Evolutionary conservation across 345 rosid species (phyloP).

Genomic region (Eucalyptus marginata): DNA sequence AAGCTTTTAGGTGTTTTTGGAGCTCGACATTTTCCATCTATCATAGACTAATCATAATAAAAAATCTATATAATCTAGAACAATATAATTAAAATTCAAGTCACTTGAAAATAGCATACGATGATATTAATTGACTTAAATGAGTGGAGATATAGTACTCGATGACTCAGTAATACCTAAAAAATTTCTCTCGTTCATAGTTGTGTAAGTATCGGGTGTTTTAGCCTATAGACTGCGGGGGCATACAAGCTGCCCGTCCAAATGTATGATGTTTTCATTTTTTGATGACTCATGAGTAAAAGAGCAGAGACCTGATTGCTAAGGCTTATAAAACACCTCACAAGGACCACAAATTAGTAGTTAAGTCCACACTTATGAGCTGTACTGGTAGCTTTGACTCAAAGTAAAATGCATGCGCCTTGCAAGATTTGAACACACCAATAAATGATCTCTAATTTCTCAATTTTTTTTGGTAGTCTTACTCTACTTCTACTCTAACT

Average conservation of each 20-base stretch:
- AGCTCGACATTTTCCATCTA: neutral
- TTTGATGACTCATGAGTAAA: neutral
- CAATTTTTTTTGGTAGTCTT: neutral
- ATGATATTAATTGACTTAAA: neutral
- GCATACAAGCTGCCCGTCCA: neutral
- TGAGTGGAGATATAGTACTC: neutral
- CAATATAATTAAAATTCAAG: neutral
- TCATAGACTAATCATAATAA: neutral
- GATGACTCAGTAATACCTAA: neutral
- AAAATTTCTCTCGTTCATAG: neutral
- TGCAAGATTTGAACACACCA: neutral
- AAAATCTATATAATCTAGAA: too few relatives aligned
- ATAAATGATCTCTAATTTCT: neutral
- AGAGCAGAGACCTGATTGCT: neutral
- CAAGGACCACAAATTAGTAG: neutral
- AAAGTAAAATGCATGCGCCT: neutral
- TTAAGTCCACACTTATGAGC: neutral
- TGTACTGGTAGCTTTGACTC: neutral
- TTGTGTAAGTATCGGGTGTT: neutral
- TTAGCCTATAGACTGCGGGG: neutral
- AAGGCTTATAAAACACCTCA: neutral
- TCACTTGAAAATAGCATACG: neutral
- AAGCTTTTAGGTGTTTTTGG: neutral
- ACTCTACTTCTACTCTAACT: too few relatives aligned
- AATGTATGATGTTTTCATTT: neutral